These are phyloP conservation scores for Kwoniella bestiolae DNA, from an alignment of 768 basidiomycete species.

Conservation along the genomic window DNA sequence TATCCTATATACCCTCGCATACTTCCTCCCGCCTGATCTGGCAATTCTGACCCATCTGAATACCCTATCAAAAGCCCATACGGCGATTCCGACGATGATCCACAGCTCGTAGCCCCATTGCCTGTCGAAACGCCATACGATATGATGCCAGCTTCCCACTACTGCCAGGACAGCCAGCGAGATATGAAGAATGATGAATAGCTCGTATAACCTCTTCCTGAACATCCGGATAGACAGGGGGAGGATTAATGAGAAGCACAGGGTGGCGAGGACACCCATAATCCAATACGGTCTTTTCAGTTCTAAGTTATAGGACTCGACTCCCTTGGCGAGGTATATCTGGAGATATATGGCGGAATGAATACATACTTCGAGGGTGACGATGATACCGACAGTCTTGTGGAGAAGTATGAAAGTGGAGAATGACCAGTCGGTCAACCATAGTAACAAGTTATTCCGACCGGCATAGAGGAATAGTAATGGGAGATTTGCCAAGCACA, in stretches of 20 bases:
- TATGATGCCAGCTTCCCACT: slow-evolving; percentile 23
- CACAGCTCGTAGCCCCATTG: slow-evolving; percentile 26
- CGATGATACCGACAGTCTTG: slow-evolving; percentile 19
- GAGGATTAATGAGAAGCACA: slow-evolving; percentile 13
- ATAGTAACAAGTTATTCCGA: slow-evolving; percentile 31
- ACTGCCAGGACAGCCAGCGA: slow-evolving; percentile 20
- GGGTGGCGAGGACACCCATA: slow-evolving; percentile 22
- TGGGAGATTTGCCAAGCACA: slow-evolving; percentile 24
- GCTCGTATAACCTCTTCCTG: slow-evolving; percentile 20
- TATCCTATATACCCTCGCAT: neutral
- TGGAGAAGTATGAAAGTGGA: slow-evolving; percentile 28
- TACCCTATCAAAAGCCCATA: slow-evolving; percentile 25
- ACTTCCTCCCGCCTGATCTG: neutral
- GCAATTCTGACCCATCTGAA: slow-evolving; percentile 7
- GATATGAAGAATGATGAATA: slow-evolving; percentile 28
- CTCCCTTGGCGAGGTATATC: neutral
- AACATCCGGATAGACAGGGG: slow-evolving; percentile 7
- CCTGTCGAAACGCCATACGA: slow-evolving; percentile 17
- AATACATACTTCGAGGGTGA: slow-evolving; percentile 12
- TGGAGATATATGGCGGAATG: slow-evolving; percentile 9
- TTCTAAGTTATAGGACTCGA: neutral
- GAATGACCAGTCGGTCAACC: slow-evolving; percentile 29
- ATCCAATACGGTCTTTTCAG: slow-evolving; percentile 21
- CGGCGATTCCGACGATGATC: slow-evolving; percentile 17
- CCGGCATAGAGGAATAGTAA: slow-evolving; percentile 28